Base-by-base conservation (phyloP, 2,329 filamentous ascomycete genomes). In the Epichloe elymi region DNA sequence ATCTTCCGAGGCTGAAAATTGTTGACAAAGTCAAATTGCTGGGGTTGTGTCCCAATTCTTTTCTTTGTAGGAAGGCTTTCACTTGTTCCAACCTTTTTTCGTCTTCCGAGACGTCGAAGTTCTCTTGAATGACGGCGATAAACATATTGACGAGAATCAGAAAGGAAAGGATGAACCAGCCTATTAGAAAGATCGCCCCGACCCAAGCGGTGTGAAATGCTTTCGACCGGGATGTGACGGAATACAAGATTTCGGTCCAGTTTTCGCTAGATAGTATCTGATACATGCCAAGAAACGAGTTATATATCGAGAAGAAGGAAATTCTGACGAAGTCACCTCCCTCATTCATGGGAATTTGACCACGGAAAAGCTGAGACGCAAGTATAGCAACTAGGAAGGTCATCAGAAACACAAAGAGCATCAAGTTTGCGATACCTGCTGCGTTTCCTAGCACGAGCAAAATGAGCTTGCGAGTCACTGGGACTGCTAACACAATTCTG, bases 91-190 rank as follows among this genome's bases (percentile, higher is more conserved):
- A 70, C 19, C 94, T 88, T 69, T 98, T 98, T 66, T 97, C 90
- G 63, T 98, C 94, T 65, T 98, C 93, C 3, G 90, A 95, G 26
- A 98, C 89, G 68, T 98, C 93, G 64, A 98, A 98, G 62, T 95
- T 98, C 64, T 98, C 93, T 67, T 98, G 93, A 57, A 98, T 98
- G 70, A 98, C 93, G 74, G 93, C 93, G 86, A 98, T 97, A 74
- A 98, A 98, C 93, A 98, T 98, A 64, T 97, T 98, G 71, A 98
- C 72, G 55, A 97, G 79, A 69, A 98, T 95, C 64, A 97, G 91
- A 66, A 94, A 96, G 5, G 89, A 79, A 42, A 98, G 76, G 52
- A 95, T 93, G 67, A 95, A 97, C 93, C 93, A 98, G 58, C 90
- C 78, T 56, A 96, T 88, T 58, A 95, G 76, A 60, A 98, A 96